Evolutionary conservation across 352 stramenopile species (phyloP), one percentile per base, ranked within the genome.

Genomic region (Phytopythium delawarense): DNA sequence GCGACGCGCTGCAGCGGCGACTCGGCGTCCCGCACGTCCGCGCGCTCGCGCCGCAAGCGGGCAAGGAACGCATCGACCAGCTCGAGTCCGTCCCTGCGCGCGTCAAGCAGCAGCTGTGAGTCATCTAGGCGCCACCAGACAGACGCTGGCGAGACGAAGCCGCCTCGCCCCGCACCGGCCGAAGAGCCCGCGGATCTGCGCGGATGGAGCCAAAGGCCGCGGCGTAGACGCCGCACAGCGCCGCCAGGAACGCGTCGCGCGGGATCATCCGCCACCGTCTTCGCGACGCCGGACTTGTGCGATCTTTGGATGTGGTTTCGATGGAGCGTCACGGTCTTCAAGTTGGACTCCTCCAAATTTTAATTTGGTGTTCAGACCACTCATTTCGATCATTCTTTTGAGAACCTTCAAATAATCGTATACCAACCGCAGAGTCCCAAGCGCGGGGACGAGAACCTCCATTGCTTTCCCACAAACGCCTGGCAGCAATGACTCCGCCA

Each of bases 131-230:
- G 39, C n/a, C n/a, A 18, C 9, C 8, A n/a, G n/a, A 13, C 4
- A 34, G 16, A 13, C 55, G 34, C 16, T 25, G 45, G 25, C 25
- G 18, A 21, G 4, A 20, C 49, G 55, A 32, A 64, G 25, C 75
- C 60, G 40, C 76, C n/a, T n/a, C n/a, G n/a, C 64, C 9, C 87
- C 84, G 35, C 78, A 91, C 67, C 71, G 62, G 59, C 85, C 84
- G 54, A 88, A 87, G 23, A 98, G 79, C 30, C 88, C 87, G n/a
- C 72, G 81, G 50, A 88, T 88, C 74, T 97, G 88, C 8, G 48
- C 80, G 88, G 59, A 95, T 92, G 4, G 88, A 97, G 18, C 78
- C 73, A 56, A 96, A 96, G 13, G 91, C 87, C 35, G 48, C 52
- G 16, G 61, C 63, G 51, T 91, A 89, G 46, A 91, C 63, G 1